Evolutionary conservation across 305 asterid species (phyloP), one percentile per base, ranked within the genome.

Genomic region (Fraxinus sp.): DNA sequence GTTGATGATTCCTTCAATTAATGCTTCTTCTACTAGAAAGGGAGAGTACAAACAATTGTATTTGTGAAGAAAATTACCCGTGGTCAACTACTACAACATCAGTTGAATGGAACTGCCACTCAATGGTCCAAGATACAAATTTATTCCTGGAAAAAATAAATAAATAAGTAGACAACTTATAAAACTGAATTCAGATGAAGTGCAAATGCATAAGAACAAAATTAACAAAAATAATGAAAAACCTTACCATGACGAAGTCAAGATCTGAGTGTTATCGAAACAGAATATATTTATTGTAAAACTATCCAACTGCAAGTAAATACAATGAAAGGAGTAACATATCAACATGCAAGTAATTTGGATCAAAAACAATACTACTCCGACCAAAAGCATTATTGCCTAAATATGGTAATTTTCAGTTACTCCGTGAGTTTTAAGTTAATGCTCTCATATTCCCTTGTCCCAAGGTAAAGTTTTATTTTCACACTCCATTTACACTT

Each of bases 81-180:
- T 95, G 96, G 85, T 95, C 95, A 73, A 88, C 87, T 52, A 93
- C 71, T 78, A 88, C 94, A 64, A 90, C 88, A 83, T 92, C 92
- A 22, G 96, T 93, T 30, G 90, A 88, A 90, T 92, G 90, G 89
- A 95, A 95, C 30, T 86, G 90, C 98, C 97, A 95, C 79, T 94
- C 98, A 22, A 90, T 85, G 18, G 97, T 95, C 97, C 99, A 95
- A 26, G 92, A 90, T 88, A 95, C 92, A 74, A 78, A 85, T 64
- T 92, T 94, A 52, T 89, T 88, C 95, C 97, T 94, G 91, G 43
- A 80, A 88, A 83, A 37, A 78, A 22, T 35, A 36, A 36, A 36
- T 5, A 36, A 36, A 36, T 5, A 36, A 36, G 39, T 36, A 36
- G 39, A 36, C 39, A 36, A 36, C 39, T 0, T 36, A 36, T 36